Base-by-base conservation (phyloP, 495 filamentous ascomycete species). In the Hypoxylon trugodes region DNA sequence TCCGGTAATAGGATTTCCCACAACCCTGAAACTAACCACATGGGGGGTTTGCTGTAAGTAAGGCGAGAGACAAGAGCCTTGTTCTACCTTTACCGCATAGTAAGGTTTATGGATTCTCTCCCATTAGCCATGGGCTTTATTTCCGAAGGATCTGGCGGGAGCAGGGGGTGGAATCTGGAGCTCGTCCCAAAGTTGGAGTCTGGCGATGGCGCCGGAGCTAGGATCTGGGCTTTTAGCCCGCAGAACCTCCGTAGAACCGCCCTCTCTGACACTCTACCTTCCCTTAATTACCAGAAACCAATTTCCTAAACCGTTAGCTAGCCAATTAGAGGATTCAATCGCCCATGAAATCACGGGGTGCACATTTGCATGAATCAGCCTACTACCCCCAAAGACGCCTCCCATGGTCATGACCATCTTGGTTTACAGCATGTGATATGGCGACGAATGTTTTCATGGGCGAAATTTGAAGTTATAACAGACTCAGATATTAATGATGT, bases 161-260 rank as follows among this genome's bases (percentile, higher is more conserved):
- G 37, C 57, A 50, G 25, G 56, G 62, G 57, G 46, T 26, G 21
- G 13, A 26, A 57, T 66, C 50, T 61, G 50, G 30, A 59, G 38
- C 21, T 43, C 46, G 56, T 52, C 52, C 63, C 55, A 57, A 57
- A 61, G 57, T 57, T 66, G 63, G 57, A 57, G 63, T 61, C 51
- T 21, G 42, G 38, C 49, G 26, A 45, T 46, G 32, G 12, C 32
- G 26, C 30, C 25, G 33, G 38, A 18, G 56, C 63, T 40, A 25
- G 63, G 63, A 51, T 61, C 30, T 61, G 37, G 21, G 48, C 16
- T 43, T 46, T 66, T 66, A 48, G 63, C 28, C 63, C 63, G 63
- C 57, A 61, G 57, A 66, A 66, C 63, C 30, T 66, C 63, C 63
- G 63, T 53, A 57, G 57, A 61, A 66, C 51, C 63, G 63, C 63